Conservation (phyloP, 1,284 basidiomycete species). For the Fomitopsis betulina region DNA sequence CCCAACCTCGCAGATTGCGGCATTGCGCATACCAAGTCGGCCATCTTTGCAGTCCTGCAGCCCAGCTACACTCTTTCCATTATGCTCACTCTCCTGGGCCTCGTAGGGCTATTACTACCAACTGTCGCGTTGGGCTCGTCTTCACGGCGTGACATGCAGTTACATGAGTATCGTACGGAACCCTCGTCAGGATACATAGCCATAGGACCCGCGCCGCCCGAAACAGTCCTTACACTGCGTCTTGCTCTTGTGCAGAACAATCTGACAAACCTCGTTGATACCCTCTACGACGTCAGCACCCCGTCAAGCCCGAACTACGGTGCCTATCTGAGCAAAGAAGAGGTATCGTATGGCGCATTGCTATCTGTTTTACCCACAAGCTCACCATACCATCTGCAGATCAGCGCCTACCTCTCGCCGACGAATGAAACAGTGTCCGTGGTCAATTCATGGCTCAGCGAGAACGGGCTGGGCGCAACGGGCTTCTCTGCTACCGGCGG, state of each 20-base stretch:
- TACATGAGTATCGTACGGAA: constrained; percentile 18
- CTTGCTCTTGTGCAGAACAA: constrained; percentile 21
- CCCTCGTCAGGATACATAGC: constrained; percentile 16
- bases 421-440: constrained; percentile 29
- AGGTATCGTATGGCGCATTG: constrained; percentile 16
- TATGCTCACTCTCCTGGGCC: too few species aligned
- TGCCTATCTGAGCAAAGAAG: constrained; percentile 22
- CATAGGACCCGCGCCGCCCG: constrained; percentile 16
- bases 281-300: constrained; percentile 23
- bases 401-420: constrained; percentile 32
- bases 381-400: constrained; percentile 7
- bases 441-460: constrained; percentile 34
- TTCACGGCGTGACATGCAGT: not conserved
- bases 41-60: too few species aligned
- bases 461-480: constrained; percentile 30
- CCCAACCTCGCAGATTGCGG: too few species aligned
- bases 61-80: too few species aligned
- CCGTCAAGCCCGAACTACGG: constrained; percentile 22
- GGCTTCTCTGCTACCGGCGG: constrained; percentile 32
- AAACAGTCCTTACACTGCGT: constrained; percentile 17
- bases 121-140: too few species aligned
- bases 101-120: too few species aligned
- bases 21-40: too few species aligned
- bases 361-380: not conserved
- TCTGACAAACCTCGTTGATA: constrained; percentile 18